Evolutionary conservation across 495 filamentous ascomycete species (phyloP).

Genomic region (Baudoinia panamericana): DNA sequence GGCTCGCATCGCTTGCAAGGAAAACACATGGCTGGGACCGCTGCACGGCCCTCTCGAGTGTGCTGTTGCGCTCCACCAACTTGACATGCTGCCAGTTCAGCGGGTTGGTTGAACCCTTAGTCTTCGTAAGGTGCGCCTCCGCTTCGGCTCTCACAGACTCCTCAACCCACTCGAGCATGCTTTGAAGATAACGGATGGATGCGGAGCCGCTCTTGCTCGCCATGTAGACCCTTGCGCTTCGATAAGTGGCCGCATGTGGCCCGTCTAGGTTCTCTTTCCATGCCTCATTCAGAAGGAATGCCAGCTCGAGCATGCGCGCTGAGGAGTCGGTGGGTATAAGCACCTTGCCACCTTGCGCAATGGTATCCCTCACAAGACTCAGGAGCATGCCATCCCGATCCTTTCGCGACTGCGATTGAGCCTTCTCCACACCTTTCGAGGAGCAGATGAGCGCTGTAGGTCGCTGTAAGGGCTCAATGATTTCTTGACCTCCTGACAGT

Average conservation of each 20-base stretch:
- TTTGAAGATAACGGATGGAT: conserved; percentile 76
- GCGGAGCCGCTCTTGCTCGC: conserved; percentile 67
- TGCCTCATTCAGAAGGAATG: conserved; percentile 80
- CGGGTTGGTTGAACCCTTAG: conserved; percentile 39
- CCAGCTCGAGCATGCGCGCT: conserved; percentile 81
- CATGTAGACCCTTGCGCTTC: conserved; percentile 60
- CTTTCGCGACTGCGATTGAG: conserved; percentile 54
- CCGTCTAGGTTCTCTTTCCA: conserved; percentile 63
- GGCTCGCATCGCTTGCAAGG: conserved; percentile 72
- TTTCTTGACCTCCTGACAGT: conserved; percentile 76
- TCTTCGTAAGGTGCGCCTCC: conserved; percentile 49
- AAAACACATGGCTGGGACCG: conserved; percentile 51
- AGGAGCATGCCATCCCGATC: conserved; percentile 77
- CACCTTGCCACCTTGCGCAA: conserved; percentile 78
- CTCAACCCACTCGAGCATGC: conserved; percentile 99
- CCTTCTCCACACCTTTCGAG: conserved; percentile 60
- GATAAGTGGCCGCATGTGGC: conserved; percentile 40
- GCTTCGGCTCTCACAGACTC: conserved; percentile 83
- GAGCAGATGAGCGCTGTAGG: conserved; percentile 90
- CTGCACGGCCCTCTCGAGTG: conserved; percentile 50
- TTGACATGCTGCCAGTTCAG: conserved; percentile 84
- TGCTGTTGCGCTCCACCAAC: conserved; percentile 61
- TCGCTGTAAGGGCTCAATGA: conserved; percentile 83
- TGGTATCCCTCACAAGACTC: conserved; percentile 61
- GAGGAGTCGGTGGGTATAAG: conserved; percentile 93